Conservation (phyloP, 2,329 filamentous ascomycete species). For the Stylonectria norvegica region DNA sequence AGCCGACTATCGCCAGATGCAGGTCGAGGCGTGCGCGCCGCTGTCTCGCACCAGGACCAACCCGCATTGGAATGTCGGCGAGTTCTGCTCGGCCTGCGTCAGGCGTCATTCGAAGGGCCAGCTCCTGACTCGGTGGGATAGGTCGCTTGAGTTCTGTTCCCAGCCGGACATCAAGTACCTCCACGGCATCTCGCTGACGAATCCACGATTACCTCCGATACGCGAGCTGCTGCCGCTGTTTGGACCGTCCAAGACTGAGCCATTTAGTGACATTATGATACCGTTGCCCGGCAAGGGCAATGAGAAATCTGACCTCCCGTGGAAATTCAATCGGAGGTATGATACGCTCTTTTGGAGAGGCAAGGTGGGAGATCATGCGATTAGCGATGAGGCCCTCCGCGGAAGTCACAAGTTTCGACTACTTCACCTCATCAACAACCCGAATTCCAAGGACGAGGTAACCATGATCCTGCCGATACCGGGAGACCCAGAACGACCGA, state of each 20-base stretch:
- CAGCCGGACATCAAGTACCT: constrained; percentile 73
- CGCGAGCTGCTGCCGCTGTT: constrained; percentile 70
- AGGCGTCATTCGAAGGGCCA: constrained; percentile 63
- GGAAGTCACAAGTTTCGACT: constrained; percentile 68
- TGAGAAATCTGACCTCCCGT: constrained; percentile 42
- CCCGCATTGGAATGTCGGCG: constrained; percentile 60
- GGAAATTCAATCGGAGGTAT: constrained; percentile 58
- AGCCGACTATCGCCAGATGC: constrained; percentile 40
- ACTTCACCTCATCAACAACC: constrained; percentile 63
- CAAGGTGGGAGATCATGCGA: constrained; percentile 55
- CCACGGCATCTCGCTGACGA: constrained; percentile 69
- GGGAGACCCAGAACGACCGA: constrained; percentile 24
- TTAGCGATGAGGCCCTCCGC: constrained; percentile 54
- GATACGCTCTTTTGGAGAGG: constrained; percentile 73
- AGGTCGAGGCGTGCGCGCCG: constrained; percentile 55
- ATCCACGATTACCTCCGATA: constrained; percentile 59
- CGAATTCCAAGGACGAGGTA: constrained; percentile 46
- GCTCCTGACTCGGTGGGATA: constrained; percentile 63
- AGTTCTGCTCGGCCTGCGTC: constrained; percentile 62
- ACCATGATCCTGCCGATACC: constrained; percentile 54
- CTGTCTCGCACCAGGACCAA: constrained; percentile 57
- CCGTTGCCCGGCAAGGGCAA: constrained; percentile 49
- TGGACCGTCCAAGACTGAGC: constrained; percentile 67
- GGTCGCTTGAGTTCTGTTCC: constrained; percentile 65
- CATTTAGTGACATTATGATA: constrained; percentile 74